Conservation (phyloP, 306 rosid genomes). For the Crotalaria pallida region DNA sequence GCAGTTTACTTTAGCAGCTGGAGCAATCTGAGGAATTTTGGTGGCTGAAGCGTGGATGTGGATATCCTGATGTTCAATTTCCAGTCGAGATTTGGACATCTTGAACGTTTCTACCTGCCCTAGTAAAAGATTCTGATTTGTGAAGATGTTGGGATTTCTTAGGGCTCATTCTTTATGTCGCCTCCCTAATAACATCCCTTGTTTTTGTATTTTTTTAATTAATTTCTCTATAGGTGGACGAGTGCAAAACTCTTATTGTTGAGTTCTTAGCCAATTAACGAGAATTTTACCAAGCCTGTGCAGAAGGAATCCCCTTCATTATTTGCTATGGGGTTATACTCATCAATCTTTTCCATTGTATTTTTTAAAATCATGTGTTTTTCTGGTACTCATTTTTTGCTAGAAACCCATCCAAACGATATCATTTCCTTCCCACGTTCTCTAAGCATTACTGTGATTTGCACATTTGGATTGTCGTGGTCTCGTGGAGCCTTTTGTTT, state of each 20-base stretch:
- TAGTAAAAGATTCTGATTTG: slow-evolving; percentile 32
- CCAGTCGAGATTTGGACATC: slow-evolving; percentile 28
- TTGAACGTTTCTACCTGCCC: slow-evolving; percentile 21
- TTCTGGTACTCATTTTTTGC: neutral
- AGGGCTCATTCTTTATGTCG: slow-evolving; percentile 15
- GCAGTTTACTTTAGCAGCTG: slow-evolving; percentile 31
- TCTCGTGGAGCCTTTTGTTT: neutral
- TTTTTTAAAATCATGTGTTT: slow-evolving; percentile 2
- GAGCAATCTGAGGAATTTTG: slow-evolving; percentile 24
- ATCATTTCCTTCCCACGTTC: neutral
- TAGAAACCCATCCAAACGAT: neutral
- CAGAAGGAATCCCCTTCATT: slow-evolving; percentile 24
- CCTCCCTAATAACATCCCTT: slow-evolving; percentile 22
- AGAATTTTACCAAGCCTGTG: slow-evolving; percentile 23
- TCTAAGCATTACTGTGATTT: neutral
- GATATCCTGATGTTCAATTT: slow-evolving; percentile 18
- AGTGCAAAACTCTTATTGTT: slow-evolving; percentile 29
- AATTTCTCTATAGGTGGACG: slow-evolving; percentile 23
- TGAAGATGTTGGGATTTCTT: slow-evolving; percentile 32
- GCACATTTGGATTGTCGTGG: neutral
- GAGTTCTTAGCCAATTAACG: slow-evolving; percentile 34
- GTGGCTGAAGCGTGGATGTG: slow-evolving; percentile 22
- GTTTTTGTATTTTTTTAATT: slow-evolving; percentile 19
- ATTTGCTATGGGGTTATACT: slow-evolving; percentile 29
- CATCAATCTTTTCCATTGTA: slow-evolving; percentile 1